Conservation (phyloP, 2,329 filamentous ascomycete genomes). For the Epichloe elymi region DNA sequence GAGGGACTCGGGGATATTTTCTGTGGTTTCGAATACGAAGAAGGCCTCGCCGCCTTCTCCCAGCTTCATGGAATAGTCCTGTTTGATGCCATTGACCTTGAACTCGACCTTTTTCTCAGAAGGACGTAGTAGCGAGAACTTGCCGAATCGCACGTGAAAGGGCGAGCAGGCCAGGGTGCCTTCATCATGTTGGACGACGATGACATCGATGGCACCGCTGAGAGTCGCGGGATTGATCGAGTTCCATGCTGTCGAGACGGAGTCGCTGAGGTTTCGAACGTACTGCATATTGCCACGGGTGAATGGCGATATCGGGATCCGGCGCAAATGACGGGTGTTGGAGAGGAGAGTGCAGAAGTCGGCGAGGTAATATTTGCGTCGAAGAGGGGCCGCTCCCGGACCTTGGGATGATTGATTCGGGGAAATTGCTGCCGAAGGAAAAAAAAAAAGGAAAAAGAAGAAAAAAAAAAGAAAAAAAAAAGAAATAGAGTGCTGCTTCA, state of each 20-base stretch:
- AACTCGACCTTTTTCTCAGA: constrained; percentile 99
- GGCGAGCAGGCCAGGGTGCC: constrained; percentile 82
- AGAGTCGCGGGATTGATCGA: constrained; percentile 97
- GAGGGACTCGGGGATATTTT: constrained; percentile 79
- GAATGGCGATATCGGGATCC: constrained; percentile 3
- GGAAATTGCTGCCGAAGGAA: too few species aligned
- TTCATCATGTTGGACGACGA: constrained; percentile 94
- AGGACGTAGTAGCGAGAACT: constrained; percentile 88
- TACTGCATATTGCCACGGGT: constrained; percentile 67
- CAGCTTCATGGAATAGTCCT: constrained; percentile 95
- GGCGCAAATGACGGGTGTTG: background rate
- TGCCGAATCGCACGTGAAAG: constrained; percentile 97
- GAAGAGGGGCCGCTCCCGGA: too few species aligned
- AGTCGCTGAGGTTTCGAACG: constrained; percentile 88
- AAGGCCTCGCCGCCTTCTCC: constrained; percentile 96
- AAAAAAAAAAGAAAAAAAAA: too few species aligned
- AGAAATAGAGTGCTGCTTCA: too few species aligned
- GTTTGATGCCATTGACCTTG: constrained; percentile 80
- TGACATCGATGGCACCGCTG: constrained; percentile 96
- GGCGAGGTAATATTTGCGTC: background rate
- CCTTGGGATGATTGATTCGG: too few species aligned
- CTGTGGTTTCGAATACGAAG: constrained; percentile 93
- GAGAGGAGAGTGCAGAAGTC: background rate
- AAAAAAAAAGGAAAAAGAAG: too few species aligned
- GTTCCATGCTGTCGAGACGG: constrained; percentile 97